Conservation (phyloP, 805 yeast genomes). For the Debaryomyces castellii region DNA sequence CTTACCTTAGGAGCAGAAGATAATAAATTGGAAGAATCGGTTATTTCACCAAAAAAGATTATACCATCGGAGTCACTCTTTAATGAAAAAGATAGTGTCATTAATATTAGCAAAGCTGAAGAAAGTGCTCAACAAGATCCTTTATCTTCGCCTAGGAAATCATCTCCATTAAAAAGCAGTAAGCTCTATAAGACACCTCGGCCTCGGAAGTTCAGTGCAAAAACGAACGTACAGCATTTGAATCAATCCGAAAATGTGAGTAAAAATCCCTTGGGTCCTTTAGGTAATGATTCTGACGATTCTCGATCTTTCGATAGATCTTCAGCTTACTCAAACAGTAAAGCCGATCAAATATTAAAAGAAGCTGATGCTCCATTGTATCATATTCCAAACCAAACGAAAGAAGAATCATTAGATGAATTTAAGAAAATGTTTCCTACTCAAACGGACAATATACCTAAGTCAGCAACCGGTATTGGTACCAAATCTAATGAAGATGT, state of each 20-base stretch:
- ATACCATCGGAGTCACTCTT: conserved; percentile 29
- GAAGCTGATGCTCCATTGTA: conserved; percentile 58
- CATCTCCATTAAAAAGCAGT: conserved; percentile 26
- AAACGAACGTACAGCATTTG: conserved; percentile 30
- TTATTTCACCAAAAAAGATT: conserved; percentile 20
- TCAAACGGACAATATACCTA: conserved; percentile 6
- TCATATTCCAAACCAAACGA: conserved; percentile 25
- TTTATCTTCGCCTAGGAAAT: conserved; percentile 12
- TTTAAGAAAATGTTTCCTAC: conserved; percentile 3
- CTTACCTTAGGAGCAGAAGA: conserved; percentile 38
- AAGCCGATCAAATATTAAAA: conserved; percentile 36
- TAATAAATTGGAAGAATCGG: conserved; percentile 35
- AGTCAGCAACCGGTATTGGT: conserved; percentile 13
- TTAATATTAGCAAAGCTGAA: conserved; percentile 13
- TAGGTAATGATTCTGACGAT: conserved; percentile 16
- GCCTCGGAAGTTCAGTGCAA: conserved; percentile 27
- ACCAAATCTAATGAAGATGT: conserved; percentile 4
- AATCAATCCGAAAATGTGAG: conserved; percentile 4
- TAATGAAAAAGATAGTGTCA: conserved; percentile 31
- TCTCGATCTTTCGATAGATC: conserved; percentile 14
- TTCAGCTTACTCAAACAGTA: conserved; percentile 18
- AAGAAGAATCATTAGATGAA: conserved; percentile 16
- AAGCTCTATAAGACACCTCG: conserved; percentile 32
- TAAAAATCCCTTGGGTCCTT: conserved; percentile 25
- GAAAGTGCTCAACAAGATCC: conserved; percentile 4